These are phyloP conservation scores for Fragilariopsis cylindrus DNA, from an alignment of 108 stramenopile species.

Conservation along the genomic window DNA sequence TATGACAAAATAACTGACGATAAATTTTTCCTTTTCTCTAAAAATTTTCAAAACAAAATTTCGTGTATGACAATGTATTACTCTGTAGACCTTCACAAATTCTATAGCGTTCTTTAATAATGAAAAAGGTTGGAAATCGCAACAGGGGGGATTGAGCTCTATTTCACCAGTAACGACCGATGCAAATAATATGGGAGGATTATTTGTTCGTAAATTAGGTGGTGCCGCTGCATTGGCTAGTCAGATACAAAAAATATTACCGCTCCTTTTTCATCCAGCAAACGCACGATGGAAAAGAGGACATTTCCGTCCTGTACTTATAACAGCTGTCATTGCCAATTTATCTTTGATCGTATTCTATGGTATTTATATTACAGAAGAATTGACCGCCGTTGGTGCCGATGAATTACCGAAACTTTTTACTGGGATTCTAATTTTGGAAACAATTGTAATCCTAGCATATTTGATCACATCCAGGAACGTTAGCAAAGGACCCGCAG, in stretches of 20 bases:
- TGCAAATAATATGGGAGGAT: constrained; percentile 88
- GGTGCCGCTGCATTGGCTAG: constrained; percentile 71
- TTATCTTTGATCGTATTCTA: constrained; percentile 54
- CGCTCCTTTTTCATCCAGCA: constrained; percentile 70
- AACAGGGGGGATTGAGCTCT: constrained; percentile 79
- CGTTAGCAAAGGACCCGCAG: constrained; percentile 37
- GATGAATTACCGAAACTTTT: constrained; percentile 47
- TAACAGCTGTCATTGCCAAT: constrained; percentile 62
- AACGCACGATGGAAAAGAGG: constrained; percentile 77
- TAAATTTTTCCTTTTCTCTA: not conserved
- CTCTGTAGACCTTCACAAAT: constrained; percentile 68
- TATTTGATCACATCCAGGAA: constrained; percentile 38
- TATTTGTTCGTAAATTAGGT: constrained; percentile 80
- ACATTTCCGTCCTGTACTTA: constrained; percentile 70
- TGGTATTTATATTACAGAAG: constrained; percentile 42
- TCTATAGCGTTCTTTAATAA: constrained; percentile 75
- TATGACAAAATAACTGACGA: too few relatives aligned
- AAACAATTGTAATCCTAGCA: constrained; percentile 59
- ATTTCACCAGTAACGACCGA: constrained; percentile 74
- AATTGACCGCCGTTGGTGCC: constrained; percentile 62
- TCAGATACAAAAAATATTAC: constrained; percentile 80
- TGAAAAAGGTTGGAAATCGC: constrained; percentile 80
- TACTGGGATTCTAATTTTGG: constrained; percentile 53
- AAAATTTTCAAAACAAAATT: too few relatives aligned
- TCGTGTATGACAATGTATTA: too few relatives aligned